Evolutionary conservation across 2,329 filamentous ascomycete genomes (phyloP).

Genomic region (Aureobasidium sp.): DNA sequence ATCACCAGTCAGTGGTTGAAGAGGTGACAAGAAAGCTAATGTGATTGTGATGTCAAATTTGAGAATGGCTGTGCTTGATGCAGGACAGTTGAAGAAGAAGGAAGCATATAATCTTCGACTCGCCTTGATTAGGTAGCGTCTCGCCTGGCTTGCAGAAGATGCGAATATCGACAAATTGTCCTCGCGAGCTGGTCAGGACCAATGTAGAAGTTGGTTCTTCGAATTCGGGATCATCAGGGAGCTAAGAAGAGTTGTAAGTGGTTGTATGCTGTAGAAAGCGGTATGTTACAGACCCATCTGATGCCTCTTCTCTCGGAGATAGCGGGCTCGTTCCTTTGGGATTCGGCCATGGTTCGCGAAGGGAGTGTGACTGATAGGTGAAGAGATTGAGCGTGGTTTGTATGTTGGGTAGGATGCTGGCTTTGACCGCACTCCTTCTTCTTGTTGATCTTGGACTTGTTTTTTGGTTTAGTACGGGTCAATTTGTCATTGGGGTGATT

Average conservation of each 20-base stretch:
- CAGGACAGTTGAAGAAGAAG: too few species aligned
- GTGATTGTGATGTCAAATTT: background rate
- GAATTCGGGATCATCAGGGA: constrained; percentile 34
- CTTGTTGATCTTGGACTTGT: background rate
- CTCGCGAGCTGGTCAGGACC: constrained; percentile 54
- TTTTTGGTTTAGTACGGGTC: background rate
- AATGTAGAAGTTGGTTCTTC: constrained; percentile 57
- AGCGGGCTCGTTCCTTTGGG: background rate
- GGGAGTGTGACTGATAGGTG: background rate
- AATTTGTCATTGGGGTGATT: background rate
- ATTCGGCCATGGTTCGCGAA: background rate
- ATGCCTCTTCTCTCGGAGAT: constrained; percentile 8
- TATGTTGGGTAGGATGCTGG: background rate
- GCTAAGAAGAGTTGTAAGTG: background rate
- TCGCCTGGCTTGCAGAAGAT: constrained; percentile 31
- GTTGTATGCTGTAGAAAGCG: background rate
- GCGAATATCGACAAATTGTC: constrained; percentile 56
- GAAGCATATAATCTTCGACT: background rate
- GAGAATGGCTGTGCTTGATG: background rate
- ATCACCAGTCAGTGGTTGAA: constrained; percentile 5
- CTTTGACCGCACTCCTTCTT: background rate
- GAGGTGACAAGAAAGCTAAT: background rate
- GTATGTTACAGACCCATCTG: background rate
- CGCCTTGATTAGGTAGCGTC: constrained; percentile 21
- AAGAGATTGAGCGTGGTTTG: background rate